These are phyloP conservation scores for Blastomyces parvus DNA, from an alignment of 2,329 filamentous ascomycete species.

Conservation along the genomic window DNA sequence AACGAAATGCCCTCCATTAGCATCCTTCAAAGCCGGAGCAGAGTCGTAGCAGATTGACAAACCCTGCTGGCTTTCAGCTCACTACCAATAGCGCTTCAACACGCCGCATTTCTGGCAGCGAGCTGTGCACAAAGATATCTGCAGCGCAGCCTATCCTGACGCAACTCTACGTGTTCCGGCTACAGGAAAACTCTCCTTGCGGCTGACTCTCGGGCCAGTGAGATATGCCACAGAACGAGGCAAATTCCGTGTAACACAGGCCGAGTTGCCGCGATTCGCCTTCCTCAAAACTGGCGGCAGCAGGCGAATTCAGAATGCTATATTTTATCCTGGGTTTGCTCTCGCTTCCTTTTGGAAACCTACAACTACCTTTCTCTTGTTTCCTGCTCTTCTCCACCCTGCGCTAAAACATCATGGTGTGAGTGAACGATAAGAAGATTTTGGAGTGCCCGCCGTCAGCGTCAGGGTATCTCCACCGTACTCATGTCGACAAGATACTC, in stretches of 20 bases:
- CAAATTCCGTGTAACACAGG: not conserved
- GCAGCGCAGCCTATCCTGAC: not conserved
- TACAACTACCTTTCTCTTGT: not conserved
- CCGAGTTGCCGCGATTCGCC: not conserved
- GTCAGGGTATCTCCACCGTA: not conserved
- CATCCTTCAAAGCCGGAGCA: not conserved
- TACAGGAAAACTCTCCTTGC: not conserved
- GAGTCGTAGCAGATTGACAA: not conserved
- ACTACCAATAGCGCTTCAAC: conserved; percentile 3
- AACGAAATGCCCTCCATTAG: not conserved
- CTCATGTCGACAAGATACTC: not conserved
- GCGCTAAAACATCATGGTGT: not conserved
- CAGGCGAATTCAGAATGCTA: not conserved
- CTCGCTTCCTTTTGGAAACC: not conserved
- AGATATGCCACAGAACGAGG: not conserved
- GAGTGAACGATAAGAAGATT: not conserved
- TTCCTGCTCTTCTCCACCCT: not conserved
- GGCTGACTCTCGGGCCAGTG: not conserved
- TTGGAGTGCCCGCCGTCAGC: not conserved
- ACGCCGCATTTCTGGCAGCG: not conserved
- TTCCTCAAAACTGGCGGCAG: not conserved
- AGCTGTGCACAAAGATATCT: not conserved
- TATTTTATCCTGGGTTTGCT: not conserved
- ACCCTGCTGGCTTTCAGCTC: not conserved
- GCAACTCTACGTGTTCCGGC: not conserved